These are phyloP conservation scores for Fusarium sulawesiense DNA, from an alignment of 2,329 filamentous ascomycete species.

Conservation along the genomic window DNA sequence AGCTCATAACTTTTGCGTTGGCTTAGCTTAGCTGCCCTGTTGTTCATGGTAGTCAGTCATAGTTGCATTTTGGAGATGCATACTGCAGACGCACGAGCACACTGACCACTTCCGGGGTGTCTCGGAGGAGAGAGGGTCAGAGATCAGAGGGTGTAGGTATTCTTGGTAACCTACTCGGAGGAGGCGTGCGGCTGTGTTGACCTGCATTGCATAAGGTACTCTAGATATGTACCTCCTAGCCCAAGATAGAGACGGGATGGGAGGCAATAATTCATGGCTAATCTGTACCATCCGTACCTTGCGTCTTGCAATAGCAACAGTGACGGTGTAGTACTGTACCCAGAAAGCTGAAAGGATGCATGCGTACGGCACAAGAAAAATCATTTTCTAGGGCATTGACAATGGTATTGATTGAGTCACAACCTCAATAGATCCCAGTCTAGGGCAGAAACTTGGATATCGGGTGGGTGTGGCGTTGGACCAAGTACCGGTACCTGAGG, in stretches of 20 bases:
- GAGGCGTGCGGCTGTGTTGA: conserved; percentile 42
- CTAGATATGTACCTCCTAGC: background rate
- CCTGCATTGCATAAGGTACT: conserved; percentile 22
- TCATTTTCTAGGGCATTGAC: background rate
- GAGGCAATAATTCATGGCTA: conserved; percentile 22
- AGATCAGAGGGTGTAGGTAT: conserved; percentile 27
- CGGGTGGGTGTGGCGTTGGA: conserved; percentile 32
- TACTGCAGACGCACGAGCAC: conserved; percentile 36
- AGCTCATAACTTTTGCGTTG: conserved; percentile 14
- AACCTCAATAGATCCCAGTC: conserved; percentile 14
- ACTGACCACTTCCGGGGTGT: conserved; percentile 37
- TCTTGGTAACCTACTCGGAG: conserved; percentile 24
- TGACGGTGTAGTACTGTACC: background rate
- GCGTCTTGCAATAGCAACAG: background rate
- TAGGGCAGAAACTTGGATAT: conserved; percentile 22
- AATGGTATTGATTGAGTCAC: conserved; percentile 22
- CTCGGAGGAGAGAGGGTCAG: conserved; percentile 25
- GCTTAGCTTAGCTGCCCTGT: background rate
- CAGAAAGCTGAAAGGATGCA: conserved; percentile 5
- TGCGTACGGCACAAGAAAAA: conserved; percentile 9
- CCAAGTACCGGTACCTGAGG: conserved; percentile 42
- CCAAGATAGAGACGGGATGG: conserved; percentile 5
- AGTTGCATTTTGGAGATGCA: conserved; percentile 7
- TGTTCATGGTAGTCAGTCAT: conserved; percentile 1
- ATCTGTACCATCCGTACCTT: background rate